Base-by-base conservation (phyloP, 768 basidiomycete species). In the Pulveroboletus sp. region DNA sequence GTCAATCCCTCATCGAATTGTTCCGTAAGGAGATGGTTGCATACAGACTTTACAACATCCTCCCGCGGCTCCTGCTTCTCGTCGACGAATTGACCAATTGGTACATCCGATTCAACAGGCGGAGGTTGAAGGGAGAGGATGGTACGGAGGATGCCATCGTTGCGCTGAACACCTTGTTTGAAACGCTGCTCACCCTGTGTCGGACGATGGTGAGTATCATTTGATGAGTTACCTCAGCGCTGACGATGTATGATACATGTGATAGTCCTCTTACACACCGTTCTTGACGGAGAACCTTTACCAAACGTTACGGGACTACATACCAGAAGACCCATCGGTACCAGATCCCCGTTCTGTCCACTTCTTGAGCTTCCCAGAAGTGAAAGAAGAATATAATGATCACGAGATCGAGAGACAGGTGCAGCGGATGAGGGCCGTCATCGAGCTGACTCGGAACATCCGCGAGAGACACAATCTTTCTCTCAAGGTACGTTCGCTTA, bases 31-130 rank as follows among this genome's bases (percentile, higher is more conserved):
- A 99, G 73, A 99, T 98, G 96, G 86, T 88, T 12, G 92, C 93
- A 16, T 99, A 99, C 71, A 81, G 94, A 55, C 80, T 99, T 13
- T 98, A 98, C 72, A 98, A 93, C 55, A 89, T 99, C 73, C 92
- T 97, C 54, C 93, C 93, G n/a, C 83, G 92, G 29, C 75, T 97
- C 35, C 75, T 98, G 50, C 87, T 89, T 55, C 83, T 99, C 50
- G 80, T 99, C 26, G 92, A 95, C 57, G 96, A 98, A 68, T 77
- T 98, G 51, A 99, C 96, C 19, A 99, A 99, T 66, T 97, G 94
- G 93, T 99, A 99, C 71, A 98, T 99, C 64, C 92, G 96, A 41
- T 98, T 98, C 75, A 99, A 99, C 71, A 85, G 96, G 37, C 86
- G 86, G 57, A 81, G 96, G 14, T 74, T 99, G 52, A 99, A 99